phyloP scores from a whole-genome alignment of 352 stramenopile genomes.

The Pythium utonaiense region DNA sequence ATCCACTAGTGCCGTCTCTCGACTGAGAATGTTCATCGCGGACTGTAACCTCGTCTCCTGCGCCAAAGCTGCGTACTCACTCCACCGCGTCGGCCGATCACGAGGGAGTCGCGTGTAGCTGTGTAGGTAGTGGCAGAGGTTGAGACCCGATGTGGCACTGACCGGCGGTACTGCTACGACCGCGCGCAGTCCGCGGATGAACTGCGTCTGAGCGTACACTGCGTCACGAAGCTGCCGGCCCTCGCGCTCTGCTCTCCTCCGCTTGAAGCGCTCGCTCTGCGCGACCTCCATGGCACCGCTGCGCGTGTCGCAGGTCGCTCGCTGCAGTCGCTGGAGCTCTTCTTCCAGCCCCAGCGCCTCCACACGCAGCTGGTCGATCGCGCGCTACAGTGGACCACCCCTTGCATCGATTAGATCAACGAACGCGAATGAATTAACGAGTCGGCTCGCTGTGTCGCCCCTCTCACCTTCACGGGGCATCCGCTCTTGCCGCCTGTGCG shows the following conservation, averaged over 20 bases:
- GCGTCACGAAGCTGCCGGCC: slow-evolving; percentile 4
- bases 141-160: not conserved
- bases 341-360: not conserved
- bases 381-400: not conserved
- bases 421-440: too few relatives aligned
- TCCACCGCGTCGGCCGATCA: slow-evolving; percentile 5
- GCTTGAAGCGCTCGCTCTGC: slow-evolving; percentile 6
- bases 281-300: not conserved
- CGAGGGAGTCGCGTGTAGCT: not conserved
- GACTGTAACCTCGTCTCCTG: slow-evolving; percentile 1
- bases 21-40: not conserved
- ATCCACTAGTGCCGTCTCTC: not conserved
- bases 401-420: too few relatives aligned
- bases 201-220: slow-evolving; percentile 5
- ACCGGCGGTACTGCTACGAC: not conserved
- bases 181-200: not conserved
- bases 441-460: too few relatives aligned
- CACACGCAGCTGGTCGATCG: not conserved
- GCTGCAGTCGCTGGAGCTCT: not conserved
- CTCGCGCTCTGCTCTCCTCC: slow-evolving; percentile 4
- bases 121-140: not conserved
- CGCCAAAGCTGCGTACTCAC: slow-evolving; percentile 1
- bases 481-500: not conserved
- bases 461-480: not conserved
- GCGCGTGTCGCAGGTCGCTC: not conserved